These are phyloP conservation scores for Triadica sebifera DNA, from an alignment of 345 rosid genomes.

Conservation along the genomic window DNA sequence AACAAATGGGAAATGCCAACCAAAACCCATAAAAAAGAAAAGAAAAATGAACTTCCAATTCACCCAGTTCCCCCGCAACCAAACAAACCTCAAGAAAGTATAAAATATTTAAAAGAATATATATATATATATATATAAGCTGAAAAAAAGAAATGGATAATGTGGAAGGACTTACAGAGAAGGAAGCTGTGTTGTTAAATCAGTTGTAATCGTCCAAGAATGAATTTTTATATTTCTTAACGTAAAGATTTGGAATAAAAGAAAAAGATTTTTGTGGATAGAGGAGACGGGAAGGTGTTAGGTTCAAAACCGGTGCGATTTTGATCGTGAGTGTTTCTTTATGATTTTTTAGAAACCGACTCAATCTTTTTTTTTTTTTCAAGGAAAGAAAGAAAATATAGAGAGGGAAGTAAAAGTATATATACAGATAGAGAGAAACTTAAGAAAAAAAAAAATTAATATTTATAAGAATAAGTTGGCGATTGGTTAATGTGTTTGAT, in stretches of 20 bases:
- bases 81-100: constrained; percentile 13
- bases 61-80: constrained; percentile 16
- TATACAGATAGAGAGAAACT: neutral
- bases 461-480: constrained; percentile 18
- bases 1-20: constrained; percentile 3
- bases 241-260: neutral
- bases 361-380: no score
- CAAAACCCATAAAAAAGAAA: constrained; percentile 11
- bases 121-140: neutral
- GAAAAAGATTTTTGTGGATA: neutral
- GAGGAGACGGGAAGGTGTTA: constrained; percentile 23
- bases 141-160: constrained; percentile 4
- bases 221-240: neutral
- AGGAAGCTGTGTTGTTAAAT: neutral
- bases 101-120: neutral
- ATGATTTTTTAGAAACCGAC: constrained; percentile 32
- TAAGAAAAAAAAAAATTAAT: neutral
- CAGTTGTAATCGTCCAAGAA: neutral
- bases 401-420: neutral
- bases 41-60: no score
- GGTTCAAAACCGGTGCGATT: constrained; percentile 46
- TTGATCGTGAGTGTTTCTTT: constrained; percentile 7
- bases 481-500: constrained; percentile 21
- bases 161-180: constrained; percentile 18
- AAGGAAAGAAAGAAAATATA: neutral